Conservation (phyloP, 2,329 filamentous ascomycete genomes). For the Chaetomium sp. region DNA sequence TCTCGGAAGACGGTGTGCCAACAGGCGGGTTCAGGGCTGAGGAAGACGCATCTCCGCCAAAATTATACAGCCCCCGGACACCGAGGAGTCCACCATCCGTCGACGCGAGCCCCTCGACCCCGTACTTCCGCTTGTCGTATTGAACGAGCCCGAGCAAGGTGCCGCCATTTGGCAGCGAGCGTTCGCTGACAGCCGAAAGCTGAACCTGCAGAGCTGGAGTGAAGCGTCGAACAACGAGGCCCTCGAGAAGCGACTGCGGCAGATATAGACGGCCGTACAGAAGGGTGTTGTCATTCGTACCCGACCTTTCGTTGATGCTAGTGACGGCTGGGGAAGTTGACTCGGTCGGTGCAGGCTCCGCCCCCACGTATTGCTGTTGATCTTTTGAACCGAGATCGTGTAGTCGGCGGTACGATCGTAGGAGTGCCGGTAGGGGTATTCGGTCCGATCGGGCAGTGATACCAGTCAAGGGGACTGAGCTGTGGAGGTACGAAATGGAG, state of each 20-base stretch:
- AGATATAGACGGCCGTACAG: constrained; percentile 80
- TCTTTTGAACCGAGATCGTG: constrained; percentile 55
- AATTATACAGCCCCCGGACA: constrained; percentile 89
- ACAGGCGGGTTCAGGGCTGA: constrained; percentile 30
- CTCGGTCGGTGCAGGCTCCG: constrained; percentile 26
- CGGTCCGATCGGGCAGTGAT: constrained; percentile 69
- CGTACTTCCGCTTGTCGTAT: constrained; percentile 85
- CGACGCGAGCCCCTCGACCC: constrained; percentile 85
- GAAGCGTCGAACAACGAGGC: constrained; percentile 76
- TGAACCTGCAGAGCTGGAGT: constrained; percentile 78
- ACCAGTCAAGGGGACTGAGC: constrained; percentile 73
- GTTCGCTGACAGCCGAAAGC: constrained; percentile 75
- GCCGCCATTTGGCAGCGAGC: constrained; percentile 71
- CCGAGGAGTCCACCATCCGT: constrained; percentile 90
- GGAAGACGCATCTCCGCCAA: constrained; percentile 68
- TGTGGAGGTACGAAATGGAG: constrained; percentile 96
- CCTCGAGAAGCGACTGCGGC: constrained; percentile 83
- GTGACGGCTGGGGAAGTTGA: constrained; percentile 31
- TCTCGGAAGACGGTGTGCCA: constrained; percentile 22
- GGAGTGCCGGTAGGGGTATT: constrained; percentile 74
- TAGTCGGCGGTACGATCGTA: constrained; percentile 81
- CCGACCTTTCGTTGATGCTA: constrained; percentile 25
- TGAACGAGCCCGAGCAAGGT: constrained; percentile 73
- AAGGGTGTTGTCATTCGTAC: constrained; percentile 54
- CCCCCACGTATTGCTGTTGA: constrained; percentile 31